These are phyloP conservation scores for Calonectria pseudoturangicola DNA, from an alignment of 2,329 filamentous ascomycete genomes.

Conservation along the genomic window DNA sequence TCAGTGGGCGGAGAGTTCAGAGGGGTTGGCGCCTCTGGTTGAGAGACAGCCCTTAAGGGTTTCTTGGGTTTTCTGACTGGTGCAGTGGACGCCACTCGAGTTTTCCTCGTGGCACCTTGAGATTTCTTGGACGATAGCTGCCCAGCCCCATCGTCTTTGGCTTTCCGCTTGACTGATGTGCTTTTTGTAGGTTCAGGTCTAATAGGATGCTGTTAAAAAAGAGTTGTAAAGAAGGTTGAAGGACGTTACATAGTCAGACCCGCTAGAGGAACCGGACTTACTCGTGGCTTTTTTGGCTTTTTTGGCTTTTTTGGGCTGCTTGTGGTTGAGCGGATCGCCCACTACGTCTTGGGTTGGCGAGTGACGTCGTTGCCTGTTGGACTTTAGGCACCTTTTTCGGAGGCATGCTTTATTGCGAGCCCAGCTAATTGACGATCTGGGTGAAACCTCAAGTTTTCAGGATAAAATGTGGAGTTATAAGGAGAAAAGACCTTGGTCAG, in stretches of 20 bases:
- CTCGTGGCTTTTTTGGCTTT: constrained; percentile 1
- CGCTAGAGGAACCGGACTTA: constrained; percentile 6
- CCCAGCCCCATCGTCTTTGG: neutral
- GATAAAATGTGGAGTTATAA: neutral
- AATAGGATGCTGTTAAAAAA: neutral
- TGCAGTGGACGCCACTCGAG: neutral
- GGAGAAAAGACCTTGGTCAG: neutral
- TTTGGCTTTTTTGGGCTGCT: constrained; percentile 9
- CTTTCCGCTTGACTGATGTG: neutral
- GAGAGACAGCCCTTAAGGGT: neutral
- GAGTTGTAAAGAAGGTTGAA: constrained; percentile 5
- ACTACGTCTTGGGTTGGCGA: neutral
- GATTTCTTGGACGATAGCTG: neutral
- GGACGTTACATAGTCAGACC: neutral
- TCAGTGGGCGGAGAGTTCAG: constrained; percentile 10
- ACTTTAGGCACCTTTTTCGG: constrained; percentile 1
- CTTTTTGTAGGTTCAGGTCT: neutral
- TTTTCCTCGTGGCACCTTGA: neutral
- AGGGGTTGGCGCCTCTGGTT: neutral
- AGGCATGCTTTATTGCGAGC: neutral
- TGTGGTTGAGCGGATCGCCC: neutral
- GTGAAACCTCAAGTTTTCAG: neutral
- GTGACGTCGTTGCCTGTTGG: neutral
- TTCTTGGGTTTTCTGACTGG: constrained; percentile 3
- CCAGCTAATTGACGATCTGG: neutral